Conservation (phyloP, 768 basidiomycete genomes). For the Amanita pseudoporphyria region DNA sequence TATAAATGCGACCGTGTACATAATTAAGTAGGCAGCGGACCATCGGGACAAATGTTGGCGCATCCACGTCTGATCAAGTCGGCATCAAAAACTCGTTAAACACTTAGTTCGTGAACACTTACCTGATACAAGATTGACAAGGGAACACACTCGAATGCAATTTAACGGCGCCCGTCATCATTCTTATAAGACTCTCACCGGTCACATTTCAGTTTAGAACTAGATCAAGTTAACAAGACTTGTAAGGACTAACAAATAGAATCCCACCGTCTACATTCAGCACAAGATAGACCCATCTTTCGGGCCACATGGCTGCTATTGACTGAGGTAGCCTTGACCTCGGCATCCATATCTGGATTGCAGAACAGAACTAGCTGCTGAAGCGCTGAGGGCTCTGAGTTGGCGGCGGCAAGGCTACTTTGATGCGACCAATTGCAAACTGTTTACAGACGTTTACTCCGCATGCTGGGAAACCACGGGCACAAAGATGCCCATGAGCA, state of each 20-base stretch:
- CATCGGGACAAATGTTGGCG: conserved; percentile 41
- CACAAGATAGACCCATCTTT: conserved; percentile 37
- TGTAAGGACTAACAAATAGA: neutral
- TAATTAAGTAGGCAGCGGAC: conserved; percentile 14
- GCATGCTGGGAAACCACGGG: too few relatives aligned
- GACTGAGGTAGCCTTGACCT: conserved; percentile 10
- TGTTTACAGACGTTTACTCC: neutral
- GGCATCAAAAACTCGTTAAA: neutral
- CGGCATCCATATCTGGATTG: conserved; percentile 6
- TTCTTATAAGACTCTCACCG: conserved; percentile 17
- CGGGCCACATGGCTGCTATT: conserved; percentile 15
- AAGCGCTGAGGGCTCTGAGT: neutral
- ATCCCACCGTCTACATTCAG: conserved; percentile 40
- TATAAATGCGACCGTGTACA: neutral
- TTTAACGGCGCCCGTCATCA: neutral
- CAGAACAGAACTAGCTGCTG: neutral
- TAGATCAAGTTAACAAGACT: conserved; percentile 10
- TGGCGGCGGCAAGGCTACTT: neutral
- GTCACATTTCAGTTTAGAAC: conserved; percentile 50
- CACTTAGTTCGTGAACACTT: neutral
- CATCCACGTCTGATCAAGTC: conserved; percentile 33
- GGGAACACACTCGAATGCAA: conserved; percentile 32
- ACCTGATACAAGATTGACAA: conserved; percentile 44
- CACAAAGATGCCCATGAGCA: too few relatives aligned
- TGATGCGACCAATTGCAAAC: neutral